Evolutionary conservation across 257 asterid species (phyloP), one percentile per base, ranked within the genome.

Genomic region (Nicotiana obtusifolia): DNA sequence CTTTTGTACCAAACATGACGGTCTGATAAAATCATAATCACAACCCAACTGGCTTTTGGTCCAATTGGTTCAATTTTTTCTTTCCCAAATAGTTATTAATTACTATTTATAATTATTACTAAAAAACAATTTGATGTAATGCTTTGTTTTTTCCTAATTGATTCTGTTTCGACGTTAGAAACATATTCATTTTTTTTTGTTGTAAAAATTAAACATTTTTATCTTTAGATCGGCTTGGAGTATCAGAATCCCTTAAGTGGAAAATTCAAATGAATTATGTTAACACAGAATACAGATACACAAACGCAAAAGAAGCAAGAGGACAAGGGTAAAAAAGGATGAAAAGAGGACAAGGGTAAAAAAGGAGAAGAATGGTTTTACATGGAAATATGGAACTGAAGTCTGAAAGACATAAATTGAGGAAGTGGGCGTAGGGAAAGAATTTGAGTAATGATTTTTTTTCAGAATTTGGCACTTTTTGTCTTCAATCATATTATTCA

Each of bases 401-500:
- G n/a, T n/a, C n/a, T n/a, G n/a, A 65, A 65, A 65, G 49, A 65
- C 22, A 16, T 14, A 15, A 31, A 1, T 7, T 73, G 31, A 62
- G 73, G 4, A 33, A 78, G 57, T 56, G 33, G 69, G 71, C 8
- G 71, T 69, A 80, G 64, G 65, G 20, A 8, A 16, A 60, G 26
- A 31, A 81, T 16, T 47, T 78, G 69, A 35, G 82, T 41, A 14
- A 79, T 60, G 59, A 78, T 78, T 20, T 35, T 60, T 57, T 37
- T 3, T 0, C 26, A 79, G 10, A 60, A 37, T 59, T 78, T 59
- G 82, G 62, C 82, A 79, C 44, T 37, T 79, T 61, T 24, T 79
- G 82, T 64, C 75, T 41, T 79, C 44, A 79, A 59, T 52, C 82
- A 41, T 61, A 56, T 37, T 35, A 61, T 59, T 78, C 26, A 64